Conservation (phyloP, 2,329 filamentous ascomycete genomes). For the Talaromyces islandicus region DNA sequence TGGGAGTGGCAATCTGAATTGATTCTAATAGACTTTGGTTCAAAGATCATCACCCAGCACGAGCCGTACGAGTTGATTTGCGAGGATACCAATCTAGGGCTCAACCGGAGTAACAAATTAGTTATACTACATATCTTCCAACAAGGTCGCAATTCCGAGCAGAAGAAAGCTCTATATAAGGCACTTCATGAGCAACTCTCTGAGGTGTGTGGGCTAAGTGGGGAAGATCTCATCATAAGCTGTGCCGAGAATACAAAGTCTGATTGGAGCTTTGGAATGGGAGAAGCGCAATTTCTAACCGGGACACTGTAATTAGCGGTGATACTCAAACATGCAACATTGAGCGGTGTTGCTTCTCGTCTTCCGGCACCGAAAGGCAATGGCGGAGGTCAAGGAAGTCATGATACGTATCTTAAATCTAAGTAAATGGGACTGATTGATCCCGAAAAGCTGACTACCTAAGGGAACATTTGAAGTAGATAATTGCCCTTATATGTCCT, state of each 20-base stretch:
- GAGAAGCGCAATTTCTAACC: conserved; percentile 24
- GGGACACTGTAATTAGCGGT: no score
- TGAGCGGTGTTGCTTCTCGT: no score
- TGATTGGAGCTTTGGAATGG: conserved; percentile 27
- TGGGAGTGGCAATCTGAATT: neutral
- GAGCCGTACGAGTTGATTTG: conserved; percentile 25
- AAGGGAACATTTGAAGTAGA: no score
- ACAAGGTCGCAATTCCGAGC: conserved; percentile 20
- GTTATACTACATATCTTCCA: conserved; percentile 28
- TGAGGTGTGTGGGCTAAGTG: conserved; percentile 13
- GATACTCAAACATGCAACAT: no score
- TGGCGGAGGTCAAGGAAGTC: no score
- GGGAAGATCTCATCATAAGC: conserved; percentile 23
- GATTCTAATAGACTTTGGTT: no score
- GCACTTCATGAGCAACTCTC: conserved; percentile 12
- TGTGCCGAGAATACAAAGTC: conserved; percentile 18
- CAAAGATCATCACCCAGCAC: conserved; percentile 26
- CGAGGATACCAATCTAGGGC: conserved; percentile 24
- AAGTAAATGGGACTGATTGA: no score
- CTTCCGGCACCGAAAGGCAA: no score
- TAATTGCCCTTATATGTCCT: no score
- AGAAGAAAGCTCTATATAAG: conserved; percentile 21
- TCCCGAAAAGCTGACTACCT: no score
- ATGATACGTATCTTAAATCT: no score
- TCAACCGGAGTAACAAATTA: conserved; percentile 19